Conservation (phyloP, 1,284 basidiomycete genomes). For the Boletus sp. region DNA sequence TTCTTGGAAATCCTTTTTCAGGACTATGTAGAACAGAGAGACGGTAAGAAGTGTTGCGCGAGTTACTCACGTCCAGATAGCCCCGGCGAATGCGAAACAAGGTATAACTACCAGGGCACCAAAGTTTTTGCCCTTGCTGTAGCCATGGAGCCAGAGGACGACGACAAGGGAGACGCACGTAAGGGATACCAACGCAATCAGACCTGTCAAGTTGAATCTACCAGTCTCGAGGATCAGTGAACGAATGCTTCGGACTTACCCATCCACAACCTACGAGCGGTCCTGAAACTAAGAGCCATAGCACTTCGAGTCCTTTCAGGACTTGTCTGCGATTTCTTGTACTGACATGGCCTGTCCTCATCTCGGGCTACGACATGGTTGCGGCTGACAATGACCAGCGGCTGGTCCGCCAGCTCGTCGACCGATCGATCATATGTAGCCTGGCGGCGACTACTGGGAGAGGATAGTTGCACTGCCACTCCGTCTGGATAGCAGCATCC, state of each 20-base stretch:
- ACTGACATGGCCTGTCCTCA: neutral
- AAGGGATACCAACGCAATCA: conserved; percentile 30
- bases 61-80: conserved; percentile 30
- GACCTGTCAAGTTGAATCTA: conserved; percentile 16
- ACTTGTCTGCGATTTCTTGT: neutral
- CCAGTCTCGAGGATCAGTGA: neutral
- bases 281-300: conserved; percentile 33
- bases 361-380: neutral
- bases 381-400: conserved; percentile 14
- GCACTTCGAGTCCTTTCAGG: neutral
- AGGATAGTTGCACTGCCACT: conserved; percentile 24
- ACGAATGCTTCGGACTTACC: conserved; percentile 20
- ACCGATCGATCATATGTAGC: too few relatives aligned
- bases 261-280: conserved; percentile 31
- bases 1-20: conserved; percentile 29
- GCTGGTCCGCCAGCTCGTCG: neutral
- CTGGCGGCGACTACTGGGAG: too few relatives aligned
- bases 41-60: neutral
- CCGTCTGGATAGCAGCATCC: neutral
- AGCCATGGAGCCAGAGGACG: conserved; percentile 31
- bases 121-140: conserved; percentile 28
- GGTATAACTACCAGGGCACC: conserved; percentile 32
- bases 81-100: conserved; percentile 25
- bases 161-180: conserved; percentile 27
- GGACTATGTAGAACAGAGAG: conserved; percentile 1